A percentile compares a stretch with the other conserved stretches of the same genome.
phyloP scores from a whole-genome alignment of 2,329 filamentous ascomycete species.

The Aureobasidium sp. region DNA sequence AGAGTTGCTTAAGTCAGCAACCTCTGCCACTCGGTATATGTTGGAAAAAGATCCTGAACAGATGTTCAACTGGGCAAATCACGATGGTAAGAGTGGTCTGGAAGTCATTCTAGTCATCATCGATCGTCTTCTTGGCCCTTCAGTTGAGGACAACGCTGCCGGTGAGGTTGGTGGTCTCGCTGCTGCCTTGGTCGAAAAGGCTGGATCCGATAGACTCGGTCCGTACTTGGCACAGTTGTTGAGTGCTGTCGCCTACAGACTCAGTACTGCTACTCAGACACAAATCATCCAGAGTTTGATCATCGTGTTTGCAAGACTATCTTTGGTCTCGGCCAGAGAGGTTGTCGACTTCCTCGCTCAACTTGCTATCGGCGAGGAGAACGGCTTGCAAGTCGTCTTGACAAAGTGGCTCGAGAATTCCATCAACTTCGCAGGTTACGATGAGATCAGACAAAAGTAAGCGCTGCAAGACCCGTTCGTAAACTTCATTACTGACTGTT shows the following conservation, averaged over 20 bases:
- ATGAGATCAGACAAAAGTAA: constrained; percentile 97
- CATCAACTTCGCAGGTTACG: constrained; percentile 96
- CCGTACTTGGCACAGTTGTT: constrained; percentile 91
- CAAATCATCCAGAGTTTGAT: constrained; percentile 97
- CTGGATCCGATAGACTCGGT: constrained; percentile 89
- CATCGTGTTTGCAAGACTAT: constrained; percentile 92
- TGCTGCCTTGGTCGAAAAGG: constrained; percentile 95
- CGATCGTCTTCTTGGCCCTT: constrained; percentile 84
- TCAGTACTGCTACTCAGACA: constrained; percentile 84
- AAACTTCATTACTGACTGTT: constrained; percentile 23
- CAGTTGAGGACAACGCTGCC: constrained; percentile 92
- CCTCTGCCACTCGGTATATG: constrained; percentile 88
- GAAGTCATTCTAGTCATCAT: constrained; percentile 94
- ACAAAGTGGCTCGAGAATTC: constrained; percentile 98
- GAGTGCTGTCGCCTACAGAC: constrained; percentile 85
- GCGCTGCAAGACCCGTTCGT: constrained; percentile 34
- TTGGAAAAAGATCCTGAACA: constrained; percentile 91
- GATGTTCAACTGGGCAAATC: constrained; percentile 86
- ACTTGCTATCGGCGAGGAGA: constrained; percentile 70
- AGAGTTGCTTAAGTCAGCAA: constrained; percentile 87
- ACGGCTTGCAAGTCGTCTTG: constrained; percentile 88
- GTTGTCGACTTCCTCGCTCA: constrained; percentile 93
- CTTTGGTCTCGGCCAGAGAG: constrained; percentile 84
- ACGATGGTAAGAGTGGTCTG: constrained; percentile 81
- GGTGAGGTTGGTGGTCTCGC: constrained; percentile 97